A percentile compares a stretch with the other conserved stretches of the same genome.
These are phyloP conservation scores for Rhizoclosmatium globosum DNA, from an alignment of 192 early-diverging fungal species.

Conservation along the genomic window DNA sequence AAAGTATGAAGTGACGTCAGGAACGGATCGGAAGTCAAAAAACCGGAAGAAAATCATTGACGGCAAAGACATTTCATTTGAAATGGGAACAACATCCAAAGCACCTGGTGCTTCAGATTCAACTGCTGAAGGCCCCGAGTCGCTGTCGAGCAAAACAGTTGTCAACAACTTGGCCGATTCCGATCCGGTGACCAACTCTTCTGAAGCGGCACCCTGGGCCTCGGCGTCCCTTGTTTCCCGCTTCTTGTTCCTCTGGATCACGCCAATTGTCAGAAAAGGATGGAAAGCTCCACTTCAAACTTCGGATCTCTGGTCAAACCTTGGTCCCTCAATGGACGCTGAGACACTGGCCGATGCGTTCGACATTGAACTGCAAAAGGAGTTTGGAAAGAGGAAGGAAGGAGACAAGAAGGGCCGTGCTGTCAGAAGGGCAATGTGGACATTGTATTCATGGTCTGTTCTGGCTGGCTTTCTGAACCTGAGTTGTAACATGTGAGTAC, in stretches of 20 bases:
- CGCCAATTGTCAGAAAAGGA: conserved; percentile 63
- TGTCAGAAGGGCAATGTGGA: conserved; percentile 2
- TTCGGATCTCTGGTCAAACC: conserved; percentile 24
- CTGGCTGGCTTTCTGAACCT: conserved; percentile 6
- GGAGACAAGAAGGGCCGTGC: neutral
- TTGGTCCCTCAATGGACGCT: conserved; percentile 39
- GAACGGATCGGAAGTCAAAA: too few species aligned
- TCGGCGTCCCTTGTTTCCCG: conserved; percentile 10
- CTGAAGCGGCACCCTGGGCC: neutral
- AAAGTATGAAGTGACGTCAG: too few species aligned
- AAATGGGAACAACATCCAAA: too few species aligned
- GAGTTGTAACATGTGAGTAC: neutral
- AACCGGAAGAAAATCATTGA: too few species aligned
- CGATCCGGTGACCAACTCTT: too few species aligned
- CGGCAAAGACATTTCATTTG: too few species aligned
- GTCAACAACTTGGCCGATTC: too few species aligned
- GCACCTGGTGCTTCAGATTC: too few species aligned
- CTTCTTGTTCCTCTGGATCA: conserved; percentile 47
- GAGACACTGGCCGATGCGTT: conserved; percentile 15
- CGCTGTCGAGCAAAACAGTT: too few species aligned
- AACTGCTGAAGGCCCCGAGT: too few species aligned
- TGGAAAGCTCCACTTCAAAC: conserved; percentile 61
- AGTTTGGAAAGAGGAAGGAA: neutral
- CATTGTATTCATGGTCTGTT: conserved; percentile 7
- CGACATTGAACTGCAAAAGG: neutral